Conservation (phyloP, 495 filamentous ascomycete species). For the Trichocladium uniseriatum region DNA sequence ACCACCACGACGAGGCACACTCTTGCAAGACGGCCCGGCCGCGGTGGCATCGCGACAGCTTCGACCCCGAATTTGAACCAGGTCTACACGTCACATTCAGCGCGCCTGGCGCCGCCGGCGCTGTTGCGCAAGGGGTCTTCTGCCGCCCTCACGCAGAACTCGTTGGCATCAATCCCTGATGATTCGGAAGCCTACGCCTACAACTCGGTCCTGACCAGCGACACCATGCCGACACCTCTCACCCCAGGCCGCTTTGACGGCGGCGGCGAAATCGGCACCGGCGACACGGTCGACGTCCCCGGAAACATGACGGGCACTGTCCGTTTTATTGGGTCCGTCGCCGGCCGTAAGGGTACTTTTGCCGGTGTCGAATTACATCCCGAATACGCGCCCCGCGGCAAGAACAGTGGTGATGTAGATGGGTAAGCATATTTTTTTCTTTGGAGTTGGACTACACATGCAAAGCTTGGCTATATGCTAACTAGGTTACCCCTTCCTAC, state of each 20-base stretch:
- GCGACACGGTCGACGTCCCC: constrained; percentile 87
- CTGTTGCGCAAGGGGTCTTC: constrained; percentile 58
- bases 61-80: constrained; percentile 51
- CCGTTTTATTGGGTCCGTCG: constrained; percentile 78
- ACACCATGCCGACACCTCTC: constrained; percentile 28
- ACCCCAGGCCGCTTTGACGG: constrained; percentile 25
- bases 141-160: constrained; percentile 52
- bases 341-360: constrained; percentile 84
- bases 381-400: constrained; percentile 73
- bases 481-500: constrained; percentile 7
- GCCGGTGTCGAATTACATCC: constrained; percentile 86
- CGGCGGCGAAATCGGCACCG: constrained; percentile 51
- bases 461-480: constrained; percentile 5
- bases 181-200: constrained; percentile 48
- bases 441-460: neutral
- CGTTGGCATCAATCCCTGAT: constrained; percentile 52
- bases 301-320: constrained; percentile 88
- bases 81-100: constrained; percentile 36
- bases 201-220: constrained; percentile 41
- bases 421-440: constrained; percentile 51
- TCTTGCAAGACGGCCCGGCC: constrained; percentile 24
- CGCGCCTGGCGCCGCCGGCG: constrained; percentile 35
- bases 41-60: constrained; percentile 42
- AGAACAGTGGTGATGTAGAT: constrained; percentile 95
- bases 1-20: constrained; percentile 74